A percentile compares a stretch with the other conserved stretches of the same genome.
phyloP scores from a whole-genome alignment of 495 filamentous ascomycete genomes.

The Aspergillus panamensis region DNA sequence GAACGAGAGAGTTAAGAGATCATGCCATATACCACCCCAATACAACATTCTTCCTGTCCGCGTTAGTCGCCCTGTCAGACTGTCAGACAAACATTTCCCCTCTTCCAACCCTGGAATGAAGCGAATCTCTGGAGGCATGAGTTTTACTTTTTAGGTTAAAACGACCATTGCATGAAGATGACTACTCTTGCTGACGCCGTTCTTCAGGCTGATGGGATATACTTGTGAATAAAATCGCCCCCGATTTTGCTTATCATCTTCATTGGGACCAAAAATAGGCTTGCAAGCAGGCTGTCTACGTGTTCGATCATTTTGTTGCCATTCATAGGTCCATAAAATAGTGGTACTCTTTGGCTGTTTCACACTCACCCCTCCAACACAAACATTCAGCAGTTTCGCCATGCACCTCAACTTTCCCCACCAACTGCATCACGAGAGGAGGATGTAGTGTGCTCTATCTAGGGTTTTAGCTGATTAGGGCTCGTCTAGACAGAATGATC shows the following conservation, averaged over 20 bases:
- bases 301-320: constrained; percentile 6
- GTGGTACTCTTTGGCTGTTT: neutral
- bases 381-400: constrained; percentile 2
- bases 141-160: neutral
- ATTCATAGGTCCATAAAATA: constrained; percentile 10
- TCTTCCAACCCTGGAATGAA: constrained; percentile 4
- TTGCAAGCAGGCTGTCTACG: constrained; percentile 9
- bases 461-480: constrained; percentile 3
- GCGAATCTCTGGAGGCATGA: neutral
- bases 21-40: neutral
- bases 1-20: neutral
- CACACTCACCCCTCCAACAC: constrained; percentile 16
- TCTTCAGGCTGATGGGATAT: too few relatives aligned
- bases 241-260: neutral
- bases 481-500: constrained; percentile 17
- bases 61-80: neutral
- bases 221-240: neutral
- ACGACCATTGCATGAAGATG: neutral
- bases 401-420: constrained; percentile 9
- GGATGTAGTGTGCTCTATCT: neutral
- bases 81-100: constrained; percentile 3
- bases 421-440: constrained; percentile 7
- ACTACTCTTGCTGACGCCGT: neutral
- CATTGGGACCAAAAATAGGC: neutral
- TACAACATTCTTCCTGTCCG: neutral